phyloP scores from a whole-genome alignment of 1,139 yeast species.

The Scheffersomyces cryptocercus region DNA sequence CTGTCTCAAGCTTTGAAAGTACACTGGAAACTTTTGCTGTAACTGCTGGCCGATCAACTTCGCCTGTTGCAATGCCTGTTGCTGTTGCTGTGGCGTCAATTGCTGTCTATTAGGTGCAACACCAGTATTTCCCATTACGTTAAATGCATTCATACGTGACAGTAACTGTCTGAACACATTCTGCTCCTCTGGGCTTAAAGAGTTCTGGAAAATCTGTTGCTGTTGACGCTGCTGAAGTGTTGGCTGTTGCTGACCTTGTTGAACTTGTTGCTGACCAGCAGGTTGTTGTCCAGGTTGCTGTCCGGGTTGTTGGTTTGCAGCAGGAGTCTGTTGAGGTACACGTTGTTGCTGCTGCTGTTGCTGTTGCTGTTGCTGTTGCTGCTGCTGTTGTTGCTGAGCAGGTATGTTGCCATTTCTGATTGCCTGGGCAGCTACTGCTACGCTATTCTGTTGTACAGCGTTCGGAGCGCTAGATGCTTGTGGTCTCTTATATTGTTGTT shows the following conservation, averaged over 20 bases:
- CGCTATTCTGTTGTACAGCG: slow-evolving; percentile 2
- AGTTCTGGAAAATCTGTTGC: slow-evolving; percentile 46
- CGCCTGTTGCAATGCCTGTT: slow-evolving; percentile 48
- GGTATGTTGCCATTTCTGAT: slow-evolving; percentile 5
- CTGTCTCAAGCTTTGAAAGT: slow-evolving; percentile 46
- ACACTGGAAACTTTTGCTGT: slow-evolving; percentile 44
- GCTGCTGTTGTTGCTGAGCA: slow-evolving; percentile 6
- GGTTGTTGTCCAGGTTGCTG: slow-evolving; percentile 6
- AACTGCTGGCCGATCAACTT: slow-evolving; percentile 45
- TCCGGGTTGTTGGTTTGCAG: slow-evolving; percentile 2
- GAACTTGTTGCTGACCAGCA: slow-evolving; percentile 10
- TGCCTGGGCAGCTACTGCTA: slow-evolving; percentile 1
- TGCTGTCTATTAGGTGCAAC: slow-evolving; percentile 46
- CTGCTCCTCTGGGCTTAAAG: slow-evolving; percentile 46
- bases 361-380: slow-evolving; percentile 4
- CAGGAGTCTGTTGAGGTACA: slow-evolving; percentile 1
- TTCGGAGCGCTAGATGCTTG: too few species aligned
- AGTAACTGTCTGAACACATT: slow-evolving; percentile 46
- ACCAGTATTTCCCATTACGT: slow-evolving; percentile 48
- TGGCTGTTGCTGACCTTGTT: slow-evolving; percentile 10
- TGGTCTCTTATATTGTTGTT: too few species aligned
- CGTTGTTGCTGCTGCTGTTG: slow-evolving; percentile 3
- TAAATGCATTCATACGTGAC: slow-evolving; percentile 42
- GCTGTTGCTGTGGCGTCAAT: slow-evolving; percentile 47
- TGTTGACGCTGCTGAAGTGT: slow-evolving; percentile 44